Evolutionary conservation across 2,329 filamentous ascomycete genomes (phyloP).

Genomic region (Venturia effusa): DNA sequence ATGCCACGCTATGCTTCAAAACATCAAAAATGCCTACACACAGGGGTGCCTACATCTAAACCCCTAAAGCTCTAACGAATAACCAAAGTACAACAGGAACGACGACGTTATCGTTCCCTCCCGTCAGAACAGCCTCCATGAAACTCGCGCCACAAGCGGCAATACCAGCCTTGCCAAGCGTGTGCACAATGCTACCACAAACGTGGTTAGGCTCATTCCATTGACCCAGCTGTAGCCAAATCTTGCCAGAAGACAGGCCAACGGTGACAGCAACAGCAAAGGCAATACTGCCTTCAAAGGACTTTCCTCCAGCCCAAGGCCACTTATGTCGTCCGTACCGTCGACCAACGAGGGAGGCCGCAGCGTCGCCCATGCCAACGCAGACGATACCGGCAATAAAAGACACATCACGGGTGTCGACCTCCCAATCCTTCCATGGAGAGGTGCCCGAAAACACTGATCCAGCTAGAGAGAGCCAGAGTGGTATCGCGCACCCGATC

Average conservation of each 20-base stretch:
- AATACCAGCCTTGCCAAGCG: constrained; percentile 48
- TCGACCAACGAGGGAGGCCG: constrained; percentile 79
- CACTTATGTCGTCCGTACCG: constrained; percentile 82
- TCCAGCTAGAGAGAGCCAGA: constrained; percentile 78
- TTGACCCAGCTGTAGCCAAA: constrained; percentile 66
- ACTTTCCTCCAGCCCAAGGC: constrained; percentile 96
- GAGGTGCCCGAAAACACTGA: constrained; percentile 28
- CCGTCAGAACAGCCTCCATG: constrained; percentile 89
- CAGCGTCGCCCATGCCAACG: constrained; percentile 90
- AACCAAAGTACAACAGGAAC: constrained; percentile 91
- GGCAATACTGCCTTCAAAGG: constrained; percentile 72
- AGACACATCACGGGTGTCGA: constrained; percentile 59
- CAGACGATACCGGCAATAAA: constrained; percentile 92
- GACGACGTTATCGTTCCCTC: constrained; percentile 96
- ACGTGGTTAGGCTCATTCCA: constrained; percentile 40
- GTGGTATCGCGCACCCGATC: constrained; percentile 86
- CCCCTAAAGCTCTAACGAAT: constrained; percentile 66
- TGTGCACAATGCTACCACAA: constrained; percentile 30
- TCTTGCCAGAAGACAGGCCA: constrained; percentile 58
- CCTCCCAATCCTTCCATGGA: constrained; percentile 63
- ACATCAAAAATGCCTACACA: not conserved
- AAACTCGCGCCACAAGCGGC: constrained; percentile 76
- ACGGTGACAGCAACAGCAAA: constrained; percentile 70
- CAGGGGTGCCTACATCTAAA: constrained; percentile 19
- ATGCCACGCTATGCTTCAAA: constrained; percentile 2